Base-by-base conservation (phyloP, 2,329 filamentous ascomycete genomes). In the Clarireedia monteithiana region DNA sequence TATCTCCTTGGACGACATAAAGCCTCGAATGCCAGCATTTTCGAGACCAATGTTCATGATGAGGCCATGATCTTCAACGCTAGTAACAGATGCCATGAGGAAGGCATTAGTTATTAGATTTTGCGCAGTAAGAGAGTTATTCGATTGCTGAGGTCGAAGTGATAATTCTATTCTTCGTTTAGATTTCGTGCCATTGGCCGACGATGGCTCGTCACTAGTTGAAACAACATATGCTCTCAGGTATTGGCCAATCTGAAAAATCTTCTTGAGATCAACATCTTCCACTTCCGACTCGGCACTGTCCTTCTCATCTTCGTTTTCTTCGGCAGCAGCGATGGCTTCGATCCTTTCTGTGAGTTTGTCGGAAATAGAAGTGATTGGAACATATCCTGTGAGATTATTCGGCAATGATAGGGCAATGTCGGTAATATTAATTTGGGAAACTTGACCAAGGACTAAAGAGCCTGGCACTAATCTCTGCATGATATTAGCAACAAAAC, bases 51-150 rank as follows among this genome's bases (percentile, higher is more conserved):
- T 73, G 64, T 96, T 90, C 90, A 99, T 96, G 55, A 97, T 82
- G 57, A 94, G 80, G 59, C 94, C 94, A 67, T 96, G 91, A 65
- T 99, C 95, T 71, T 99, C 92, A n/a, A 95, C 86, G 71, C 92
- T 99, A 50, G 81, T 73, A 26, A 99, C 85, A 0, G 91, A 86
- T 2, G 91, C 92, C 79, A 97, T 95, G 20, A 97, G 75, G 47
- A 88, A 91, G 61, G 77, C 79, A 66, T 95, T 86, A 42, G 80
- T 73, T 9, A 94, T 83, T 9, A 96, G 72, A 64, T 90, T 89
- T 42, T 86, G 82, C 62, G 82, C 80, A 3, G 80, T 76, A 23
- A 99, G 75, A 1, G 88, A 86, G 2, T 80, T 79, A 69, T 99
- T 99, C 54, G 89, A 79, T 59, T 89, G 80, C 58, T 80, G 79